These are phyloP conservation scores for Baorangia bicolor DNA, from an alignment of 768 basidiomycete species.

Conservation along the genomic window DNA sequence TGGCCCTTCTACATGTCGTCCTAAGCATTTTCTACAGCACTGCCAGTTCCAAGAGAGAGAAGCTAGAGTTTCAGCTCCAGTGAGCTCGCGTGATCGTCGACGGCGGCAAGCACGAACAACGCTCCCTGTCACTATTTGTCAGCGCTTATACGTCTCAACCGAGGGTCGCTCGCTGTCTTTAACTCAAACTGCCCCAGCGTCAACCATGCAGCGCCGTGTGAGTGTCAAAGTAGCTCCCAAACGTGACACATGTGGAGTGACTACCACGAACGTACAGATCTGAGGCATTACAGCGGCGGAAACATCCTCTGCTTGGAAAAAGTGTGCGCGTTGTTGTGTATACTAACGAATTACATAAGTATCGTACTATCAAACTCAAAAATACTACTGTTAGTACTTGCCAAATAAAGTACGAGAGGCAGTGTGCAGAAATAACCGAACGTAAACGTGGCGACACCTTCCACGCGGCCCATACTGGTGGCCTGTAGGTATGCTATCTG, in stretches of 20 bases:
- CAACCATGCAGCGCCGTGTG: constrained; percentile 2
- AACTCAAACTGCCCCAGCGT: not conserved
- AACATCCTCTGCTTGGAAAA: not conserved
- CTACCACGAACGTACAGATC: not conserved
- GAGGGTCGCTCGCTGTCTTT: not conserved
- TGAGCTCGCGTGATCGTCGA: constrained; percentile 7
- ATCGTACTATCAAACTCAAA: not conserved
- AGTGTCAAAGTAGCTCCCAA: not conserved
- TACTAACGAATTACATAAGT: constrained; percentile 10
- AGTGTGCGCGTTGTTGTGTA: not conserved
- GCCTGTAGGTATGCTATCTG: not conserved
- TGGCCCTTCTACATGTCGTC: not conserved
- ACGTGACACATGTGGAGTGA: not conserved
- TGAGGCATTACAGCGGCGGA: not conserved
- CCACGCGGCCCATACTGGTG: not conserved
- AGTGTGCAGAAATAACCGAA: not conserved
- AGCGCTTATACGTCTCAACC: constrained; percentile 4
- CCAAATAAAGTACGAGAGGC: constrained; percentile 1
- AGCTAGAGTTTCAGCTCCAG: no score
- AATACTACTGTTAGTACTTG: not conserved
- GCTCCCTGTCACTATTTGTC: not conserved
- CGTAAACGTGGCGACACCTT: not conserved
- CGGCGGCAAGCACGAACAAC: not conserved
- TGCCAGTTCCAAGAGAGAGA: no score
- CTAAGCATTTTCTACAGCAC: not conserved